Conservation (phyloP, 2,329 filamentous ascomycete genomes). For the Penicillium corylophilum region DNA sequence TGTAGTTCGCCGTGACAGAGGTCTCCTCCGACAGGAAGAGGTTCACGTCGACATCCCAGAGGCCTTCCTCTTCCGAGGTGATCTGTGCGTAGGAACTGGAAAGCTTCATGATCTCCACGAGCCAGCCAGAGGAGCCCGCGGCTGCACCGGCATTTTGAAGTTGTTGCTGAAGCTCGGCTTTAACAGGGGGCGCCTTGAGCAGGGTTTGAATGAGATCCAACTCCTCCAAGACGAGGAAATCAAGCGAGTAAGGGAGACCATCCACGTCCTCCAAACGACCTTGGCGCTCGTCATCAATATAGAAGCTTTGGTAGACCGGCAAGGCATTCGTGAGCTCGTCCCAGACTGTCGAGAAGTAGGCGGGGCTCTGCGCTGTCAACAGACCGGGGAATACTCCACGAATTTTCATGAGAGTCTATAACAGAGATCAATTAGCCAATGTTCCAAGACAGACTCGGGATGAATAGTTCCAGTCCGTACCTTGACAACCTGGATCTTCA, state of each 20-base stretch:
- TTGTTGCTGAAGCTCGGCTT: conserved; percentile 82
- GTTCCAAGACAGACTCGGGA: neutral
- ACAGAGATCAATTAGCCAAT: conserved; percentile 15
- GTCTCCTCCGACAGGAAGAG: conserved; percentile 94
- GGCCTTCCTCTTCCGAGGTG: conserved; percentile 83
- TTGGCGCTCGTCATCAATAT: conserved; percentile 81
- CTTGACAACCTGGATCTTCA: conserved; percentile 92
- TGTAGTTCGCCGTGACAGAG: conserved; percentile 93
- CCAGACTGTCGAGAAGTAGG: conserved; percentile 86
- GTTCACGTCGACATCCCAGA: conserved; percentile 97
- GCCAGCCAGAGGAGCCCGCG: conserved; percentile 70
- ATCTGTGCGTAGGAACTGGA: conserved; percentile 85
- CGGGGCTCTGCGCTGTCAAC: conserved; percentile 76
- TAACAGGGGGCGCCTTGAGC: conserved; percentile 81
- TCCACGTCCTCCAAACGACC: conserved; percentile 87
- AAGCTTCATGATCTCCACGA: conserved; percentile 83
- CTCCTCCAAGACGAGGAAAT: conserved; percentile 90
- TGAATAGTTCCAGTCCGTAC: conserved; percentile 36
- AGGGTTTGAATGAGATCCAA: conserved; percentile 92
- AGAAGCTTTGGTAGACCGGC: conserved; percentile 73
- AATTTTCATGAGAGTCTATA: conserved; percentile 80
- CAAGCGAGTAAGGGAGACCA: conserved; percentile 87
- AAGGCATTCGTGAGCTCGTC: conserved; percentile 76
- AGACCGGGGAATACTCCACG: conserved; percentile 78
- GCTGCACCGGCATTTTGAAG: conserved; percentile 60